Evolutionary conservation across 208 protist species (phyloP).

Genomic region (Trypanosoma avium): DNA sequence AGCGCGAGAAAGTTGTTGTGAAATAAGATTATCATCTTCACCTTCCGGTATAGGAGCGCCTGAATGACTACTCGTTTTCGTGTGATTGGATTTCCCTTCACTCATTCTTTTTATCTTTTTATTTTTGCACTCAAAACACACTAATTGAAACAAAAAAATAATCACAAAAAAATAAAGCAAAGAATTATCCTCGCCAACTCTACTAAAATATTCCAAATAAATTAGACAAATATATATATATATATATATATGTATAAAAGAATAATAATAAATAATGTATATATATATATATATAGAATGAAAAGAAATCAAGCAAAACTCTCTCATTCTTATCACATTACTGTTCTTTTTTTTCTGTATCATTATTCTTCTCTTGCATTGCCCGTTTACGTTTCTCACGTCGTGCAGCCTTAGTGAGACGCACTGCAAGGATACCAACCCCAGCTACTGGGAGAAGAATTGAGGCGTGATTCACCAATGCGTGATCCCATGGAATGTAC

Average conservation of each 20-base stretch:
- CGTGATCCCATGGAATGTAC: slow-evolving; percentile 78
- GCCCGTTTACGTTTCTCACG: neutral
- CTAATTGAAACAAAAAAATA: too few species aligned
- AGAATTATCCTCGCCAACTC: too few species aligned
- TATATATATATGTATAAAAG: too few species aligned
- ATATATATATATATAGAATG: too few species aligned
- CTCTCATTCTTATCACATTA: neutral
- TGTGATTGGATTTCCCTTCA: too few species aligned
- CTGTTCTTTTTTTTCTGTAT: slow-evolving; percentile 2
- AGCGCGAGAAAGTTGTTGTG: slow-evolving; percentile 12
- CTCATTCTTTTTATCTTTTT: too few species aligned
- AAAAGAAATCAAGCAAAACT: neutral
- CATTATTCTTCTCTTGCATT: slow-evolving; percentile 14
- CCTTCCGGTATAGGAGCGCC: too few species aligned
- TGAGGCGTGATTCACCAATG: slow-evolving; percentile 51
- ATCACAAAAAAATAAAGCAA: too few species aligned
- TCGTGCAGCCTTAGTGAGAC: slow-evolving; percentile 29
- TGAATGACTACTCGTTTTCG: too few species aligned
- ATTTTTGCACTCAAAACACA: too few species aligned
- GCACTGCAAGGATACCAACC: slow-evolving; percentile 35
- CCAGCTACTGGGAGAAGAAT: slow-evolving; percentile 59
- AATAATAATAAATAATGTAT: too few species aligned
- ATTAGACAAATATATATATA: neutral
- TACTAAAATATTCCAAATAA: too few species aligned
- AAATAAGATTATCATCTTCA: slow-evolving; percentile 2